phyloP scores from a whole-genome alignment of 225 moss, liverwort and hornwort species.

The Polytrichum formosum region DNA sequence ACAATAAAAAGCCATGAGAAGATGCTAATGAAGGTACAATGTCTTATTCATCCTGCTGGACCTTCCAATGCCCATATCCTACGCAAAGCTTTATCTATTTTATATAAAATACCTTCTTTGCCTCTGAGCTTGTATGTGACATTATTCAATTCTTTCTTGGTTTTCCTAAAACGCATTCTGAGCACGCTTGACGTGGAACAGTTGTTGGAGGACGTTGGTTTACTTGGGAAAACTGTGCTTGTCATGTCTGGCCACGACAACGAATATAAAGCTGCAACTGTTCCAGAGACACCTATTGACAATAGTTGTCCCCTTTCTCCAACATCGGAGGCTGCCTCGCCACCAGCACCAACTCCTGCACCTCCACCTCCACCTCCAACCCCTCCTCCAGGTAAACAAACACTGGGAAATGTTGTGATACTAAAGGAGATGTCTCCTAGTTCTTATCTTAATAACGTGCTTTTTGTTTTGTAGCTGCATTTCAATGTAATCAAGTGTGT shows the following conservation, averaged over 20 bases:
- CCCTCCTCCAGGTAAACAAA: neutral
- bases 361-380: neutral
- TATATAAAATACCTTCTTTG: no score
- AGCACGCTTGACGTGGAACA: conserved; percentile 12
- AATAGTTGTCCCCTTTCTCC: neutral
- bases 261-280: conserved; percentile 37
- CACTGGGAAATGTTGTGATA: neutral
- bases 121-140: no score
- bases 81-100: no score
- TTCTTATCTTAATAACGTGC: no score
- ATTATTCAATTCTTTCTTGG: neutral
- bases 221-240: conserved; percentile 71
- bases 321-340: neutral
- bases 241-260: conserved; percentile 81
- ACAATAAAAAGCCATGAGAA: conserved; percentile 82
- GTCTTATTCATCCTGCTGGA: no score
- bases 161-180: neutral
- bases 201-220: conserved; percentile 79
- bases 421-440: no score
- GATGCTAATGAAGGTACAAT: conserved; percentile 71
- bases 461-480: no score
- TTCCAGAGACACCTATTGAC: conserved; percentile 11
- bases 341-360: neutral
- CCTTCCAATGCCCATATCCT: no score
- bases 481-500: no score